Conservation (phyloP, 768 basidiomycete genomes). For the Lactifluus subvellereus region DNA sequence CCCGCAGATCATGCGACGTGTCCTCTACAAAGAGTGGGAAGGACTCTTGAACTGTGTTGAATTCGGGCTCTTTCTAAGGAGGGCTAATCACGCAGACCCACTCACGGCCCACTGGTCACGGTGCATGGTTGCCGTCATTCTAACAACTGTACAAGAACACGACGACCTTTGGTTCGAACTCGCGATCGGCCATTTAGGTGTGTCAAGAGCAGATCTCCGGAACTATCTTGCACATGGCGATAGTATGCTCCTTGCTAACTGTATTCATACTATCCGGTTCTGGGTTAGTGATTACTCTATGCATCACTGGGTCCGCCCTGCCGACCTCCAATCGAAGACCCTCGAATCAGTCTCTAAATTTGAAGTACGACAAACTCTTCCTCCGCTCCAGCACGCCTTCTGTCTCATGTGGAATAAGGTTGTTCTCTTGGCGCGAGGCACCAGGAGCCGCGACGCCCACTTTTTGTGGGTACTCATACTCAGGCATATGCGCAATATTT, state of each 20-base stretch:
- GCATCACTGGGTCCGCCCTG: no score
- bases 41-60: conserved; percentile 7
- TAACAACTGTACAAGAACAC: not conserved
- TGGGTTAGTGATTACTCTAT: no score
- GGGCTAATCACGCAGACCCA: not conserved
- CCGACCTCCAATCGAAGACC: no score
- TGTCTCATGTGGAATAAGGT: no score
- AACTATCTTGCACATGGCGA: conserved; percentile 2
- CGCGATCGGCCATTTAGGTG: not conserved
- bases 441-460: no score
- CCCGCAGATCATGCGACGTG: not conserved
- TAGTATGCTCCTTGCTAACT: conserved; percentile 1
- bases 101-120: not conserved
- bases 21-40: conserved; percentile 2
- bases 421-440: no score
- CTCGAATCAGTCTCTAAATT: no score
- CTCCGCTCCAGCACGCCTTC: no score
- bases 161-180: not conserved
- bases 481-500: no score
- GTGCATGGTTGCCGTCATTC: not conserved
- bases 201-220: not conserved
- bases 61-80: not conserved
- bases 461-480: no score
- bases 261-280: not conserved
- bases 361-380: no score